These are phyloP conservation scores for Dioscorea alata DNA, from an alignment of 106 monocot genomes.

Conservation along the genomic window DNA sequence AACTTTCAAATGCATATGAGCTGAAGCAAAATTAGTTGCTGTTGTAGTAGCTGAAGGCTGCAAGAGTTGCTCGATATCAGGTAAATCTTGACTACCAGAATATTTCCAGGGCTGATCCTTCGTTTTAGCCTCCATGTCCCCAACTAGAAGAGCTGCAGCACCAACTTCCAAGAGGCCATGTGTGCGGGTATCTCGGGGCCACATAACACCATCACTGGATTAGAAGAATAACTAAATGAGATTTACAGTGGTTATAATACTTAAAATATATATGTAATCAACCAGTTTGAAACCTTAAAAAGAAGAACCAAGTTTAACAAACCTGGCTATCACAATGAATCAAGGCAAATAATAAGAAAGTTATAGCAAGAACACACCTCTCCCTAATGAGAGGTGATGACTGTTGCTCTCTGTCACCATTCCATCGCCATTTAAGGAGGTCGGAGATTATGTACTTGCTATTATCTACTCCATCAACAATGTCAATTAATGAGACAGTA, in stretches of 20 bases:
- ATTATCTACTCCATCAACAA: slow-evolving; percentile 25
- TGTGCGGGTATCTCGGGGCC: slow-evolving; percentile 30
- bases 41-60: slow-evolving; percentile 56
- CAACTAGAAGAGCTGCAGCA: slow-evolving; percentile 86
- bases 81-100: slow-evolving; percentile 37
- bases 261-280: background rate
- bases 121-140: slow-evolving; percentile 49
- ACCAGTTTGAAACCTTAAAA: background rate
- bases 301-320: background rate
- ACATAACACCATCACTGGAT: slow-evolving; percentile 31
- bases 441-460: slow-evolving; percentile 58
- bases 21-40: slow-evolving; percentile 49
- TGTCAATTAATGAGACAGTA: slow-evolving; percentile 25
- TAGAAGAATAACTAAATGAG: slow-evolving; percentile 9
- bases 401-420: slow-evolving; percentile 35
- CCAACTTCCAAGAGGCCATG: slow-evolving; percentile 76
- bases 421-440: slow-evolving; percentile 72
- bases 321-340: background rate
- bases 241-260: background rate
- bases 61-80: slow-evolving; percentile 62
- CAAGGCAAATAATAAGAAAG: background rate
- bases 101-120: slow-evolving; percentile 40
- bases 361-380: slow-evolving; percentile 28
- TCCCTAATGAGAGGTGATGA: slow-evolving; percentile 22
- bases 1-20: slow-evolving; percentile 75